A percentile compares a stretch with the other conserved stretches of the same genome.
These are phyloP conservation scores for Cenococcum geophilum DNA, from an alignment of 495 filamentous ascomycete genomes.

Conservation along the genomic window DNA sequence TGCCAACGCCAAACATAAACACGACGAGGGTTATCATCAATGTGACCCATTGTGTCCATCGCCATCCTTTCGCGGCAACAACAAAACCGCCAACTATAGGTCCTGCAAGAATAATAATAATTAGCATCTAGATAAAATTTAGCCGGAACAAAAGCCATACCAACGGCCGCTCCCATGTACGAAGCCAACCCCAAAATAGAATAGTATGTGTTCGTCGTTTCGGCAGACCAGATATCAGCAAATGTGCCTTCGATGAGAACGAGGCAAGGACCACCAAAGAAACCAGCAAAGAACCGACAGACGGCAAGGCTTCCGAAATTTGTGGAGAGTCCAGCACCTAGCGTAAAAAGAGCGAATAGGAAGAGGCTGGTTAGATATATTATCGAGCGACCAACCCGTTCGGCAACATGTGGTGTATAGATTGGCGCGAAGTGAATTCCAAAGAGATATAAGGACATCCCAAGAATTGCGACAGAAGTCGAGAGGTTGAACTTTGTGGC, in stretches of 20 bases:
- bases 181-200: constrained; percentile 36
- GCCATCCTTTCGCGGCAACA: constrained; percentile 34
- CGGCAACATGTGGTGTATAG: constrained; percentile 39
- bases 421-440: constrained; percentile 43
- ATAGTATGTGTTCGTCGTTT: constrained; percentile 37
- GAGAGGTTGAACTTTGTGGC: constrained; percentile 21
- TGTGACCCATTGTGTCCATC: constrained; percentile 41
- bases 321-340: constrained; percentile 37
- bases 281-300: constrained; percentile 43
- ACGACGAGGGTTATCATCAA: constrained; percentile 35
- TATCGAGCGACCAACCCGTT: constrained; percentile 37
- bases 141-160: constrained; percentile 8
- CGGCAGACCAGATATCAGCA: constrained; percentile 42
- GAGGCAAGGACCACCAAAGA: constrained; percentile 42
- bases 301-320: constrained; percentile 35
- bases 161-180: constrained; percentile 37
- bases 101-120: constrained; percentile 26
- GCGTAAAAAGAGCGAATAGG: constrained; percentile 37
- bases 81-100: constrained; percentile 39
- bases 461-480: constrained; percentile 18
- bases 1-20: constrained; percentile 37
- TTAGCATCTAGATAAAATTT: neutral
- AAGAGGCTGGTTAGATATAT: constrained; percentile 37
- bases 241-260: constrained; percentile 45
- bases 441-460: constrained; percentile 38